phyloP scores from a whole-genome alignment of 2,329 filamentous ascomycete species.

The Penicillium sp. region DNA sequence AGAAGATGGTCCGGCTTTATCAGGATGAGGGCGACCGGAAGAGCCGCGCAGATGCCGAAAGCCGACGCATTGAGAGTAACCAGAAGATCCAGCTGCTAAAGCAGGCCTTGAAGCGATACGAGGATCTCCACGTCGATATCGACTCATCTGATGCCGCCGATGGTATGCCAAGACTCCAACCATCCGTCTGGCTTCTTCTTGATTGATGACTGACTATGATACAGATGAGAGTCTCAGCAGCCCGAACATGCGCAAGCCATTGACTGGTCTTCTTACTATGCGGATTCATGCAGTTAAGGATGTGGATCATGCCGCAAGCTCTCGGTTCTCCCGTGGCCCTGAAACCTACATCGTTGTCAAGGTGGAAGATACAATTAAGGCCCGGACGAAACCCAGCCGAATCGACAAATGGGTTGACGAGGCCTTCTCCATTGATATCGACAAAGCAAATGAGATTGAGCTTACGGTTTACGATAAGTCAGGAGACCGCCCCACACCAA shows the following conservation, averaged over 20 bases:
- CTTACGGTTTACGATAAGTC: slow-evolving; percentile 97
- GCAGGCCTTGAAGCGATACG: slow-evolving; percentile 94
- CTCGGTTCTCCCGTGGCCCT: slow-evolving; percentile 83
- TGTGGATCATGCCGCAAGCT: slow-evolving; percentile 85
- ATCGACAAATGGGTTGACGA: slow-evolving; percentile 93
- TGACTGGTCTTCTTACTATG: slow-evolving; percentile 87
- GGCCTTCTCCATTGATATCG: slow-evolving; percentile 87
- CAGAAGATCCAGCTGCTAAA: slow-evolving; percentile 97
- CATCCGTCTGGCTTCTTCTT: background rate
- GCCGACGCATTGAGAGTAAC: slow-evolving; percentile 88
- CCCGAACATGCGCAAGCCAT: slow-evolving; percentile 92
- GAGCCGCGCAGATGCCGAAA: slow-evolving; percentile 90
- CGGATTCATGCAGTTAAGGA: slow-evolving; percentile 88
- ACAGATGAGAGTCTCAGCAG: slow-evolving; percentile 95
- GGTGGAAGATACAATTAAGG: slow-evolving; percentile 91
- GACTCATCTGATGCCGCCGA: slow-evolving; percentile 77
- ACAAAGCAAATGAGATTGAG: slow-evolving; percentile 98
- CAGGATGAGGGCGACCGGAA: slow-evolving; percentile 97
- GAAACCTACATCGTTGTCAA: slow-evolving; percentile 97
- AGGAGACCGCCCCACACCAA: slow-evolving; percentile 85
- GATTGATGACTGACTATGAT: slow-evolving; percentile 31
- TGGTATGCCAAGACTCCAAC: slow-evolving; percentile 61
- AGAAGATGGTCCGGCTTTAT: slow-evolving; percentile 98
- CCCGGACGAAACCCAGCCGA: slow-evolving; percentile 80
- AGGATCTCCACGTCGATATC: slow-evolving; percentile 94